Evolutionary conservation across 495 filamentous ascomycete genomes (phyloP).

Genomic region (Diplogelasinospora grovesii): DNA sequence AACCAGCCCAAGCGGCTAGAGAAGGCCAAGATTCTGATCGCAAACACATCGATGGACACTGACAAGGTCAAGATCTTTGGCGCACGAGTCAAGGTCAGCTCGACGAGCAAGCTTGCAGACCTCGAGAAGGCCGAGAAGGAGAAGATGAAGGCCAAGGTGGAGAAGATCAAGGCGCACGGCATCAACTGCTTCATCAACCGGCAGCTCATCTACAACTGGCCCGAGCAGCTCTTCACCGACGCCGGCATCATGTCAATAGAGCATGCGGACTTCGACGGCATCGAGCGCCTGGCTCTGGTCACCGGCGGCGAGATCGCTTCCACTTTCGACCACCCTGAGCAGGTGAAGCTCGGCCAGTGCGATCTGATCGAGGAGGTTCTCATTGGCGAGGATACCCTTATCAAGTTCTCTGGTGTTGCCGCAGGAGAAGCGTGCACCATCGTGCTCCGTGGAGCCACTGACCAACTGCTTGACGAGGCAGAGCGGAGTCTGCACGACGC

Average conservation of each 20-base stretch:
- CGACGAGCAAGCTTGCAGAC: constrained; percentile 91
- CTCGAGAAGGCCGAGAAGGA: constrained; percentile 96
- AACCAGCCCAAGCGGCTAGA: constrained; percentile 97
- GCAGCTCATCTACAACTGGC: constrained; percentile 99
- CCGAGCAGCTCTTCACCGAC: constrained; percentile 96
- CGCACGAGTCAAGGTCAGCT: constrained; percentile 88
- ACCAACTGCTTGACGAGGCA: constrained; percentile 93
- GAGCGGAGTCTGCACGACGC: constrained; percentile 95
- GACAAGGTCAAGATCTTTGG: constrained; percentile 99
- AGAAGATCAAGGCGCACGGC: constrained; percentile 96
- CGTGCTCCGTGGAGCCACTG: constrained; percentile 90
- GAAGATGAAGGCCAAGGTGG: constrained; percentile 99
- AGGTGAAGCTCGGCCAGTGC: constrained; percentile 91
- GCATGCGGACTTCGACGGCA: constrained; percentile 97
- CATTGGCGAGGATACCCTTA: constrained; percentile 93
- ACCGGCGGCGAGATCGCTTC: constrained; percentile 96
- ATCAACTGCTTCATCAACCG: constrained; percentile 99
- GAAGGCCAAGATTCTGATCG: constrained; percentile 95
- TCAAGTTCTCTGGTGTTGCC: constrained; percentile 94
- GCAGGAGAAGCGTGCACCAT: constrained; percentile 95
- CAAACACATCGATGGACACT: constrained; percentile 98
- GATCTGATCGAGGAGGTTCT: constrained; percentile 97
- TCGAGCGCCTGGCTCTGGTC: constrained; percentile 89
- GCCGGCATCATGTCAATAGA: constrained; percentile 97
- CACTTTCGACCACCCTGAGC: constrained; percentile 95